A percentile compares a stretch with the other conserved stretches of the same genome.
These are phyloP conservation scores for Tardiomyces depauwii DNA, from an alignment of 1,139 yeast genomes.

Conservation along the genomic window DNA sequence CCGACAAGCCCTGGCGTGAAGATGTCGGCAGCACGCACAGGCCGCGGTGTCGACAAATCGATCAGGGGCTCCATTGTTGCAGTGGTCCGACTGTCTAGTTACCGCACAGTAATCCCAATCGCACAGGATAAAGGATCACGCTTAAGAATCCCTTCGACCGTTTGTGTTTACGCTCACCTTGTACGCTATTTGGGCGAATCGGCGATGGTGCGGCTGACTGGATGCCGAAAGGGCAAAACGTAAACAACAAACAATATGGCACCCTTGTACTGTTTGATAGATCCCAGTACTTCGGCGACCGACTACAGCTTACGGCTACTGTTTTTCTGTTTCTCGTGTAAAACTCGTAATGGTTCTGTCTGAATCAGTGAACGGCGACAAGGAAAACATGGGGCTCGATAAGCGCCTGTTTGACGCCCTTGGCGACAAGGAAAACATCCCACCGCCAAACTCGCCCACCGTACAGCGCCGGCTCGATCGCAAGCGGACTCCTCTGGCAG, in stretches of 20 bases:
- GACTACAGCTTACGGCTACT: too few relatives aligned
- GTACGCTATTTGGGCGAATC: too few relatives aligned
- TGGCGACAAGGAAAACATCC: slow-evolving; percentile 12
- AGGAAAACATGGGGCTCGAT: background rate
- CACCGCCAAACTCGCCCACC: slow-evolving; percentile 12
- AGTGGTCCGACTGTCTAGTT: too few relatives aligned
- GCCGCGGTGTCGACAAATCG: slow-evolving; percentile 15
- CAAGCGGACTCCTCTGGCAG: slow-evolving; percentile 7
- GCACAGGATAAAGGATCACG: background rate
- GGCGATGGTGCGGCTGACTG: too few relatives aligned
- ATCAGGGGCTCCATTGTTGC: slow-evolving; percentile 11
- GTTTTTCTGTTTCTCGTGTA: too few relatives aligned
- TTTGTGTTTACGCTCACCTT: too few relatives aligned
- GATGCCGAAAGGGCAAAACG: too few relatives aligned
- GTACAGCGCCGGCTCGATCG: background rate
- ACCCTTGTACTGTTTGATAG: too few relatives aligned
- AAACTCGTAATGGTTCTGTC: too few relatives aligned
- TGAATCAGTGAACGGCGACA: background rate
- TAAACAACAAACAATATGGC: too few relatives aligned
- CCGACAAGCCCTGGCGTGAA: slow-evolving; percentile 11
- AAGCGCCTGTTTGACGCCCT: background rate
- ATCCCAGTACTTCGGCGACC: too few relatives aligned
- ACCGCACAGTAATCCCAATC: too few relatives aligned
- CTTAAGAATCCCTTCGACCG: background rate
- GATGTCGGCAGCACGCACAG: slow-evolving; percentile 1